A percentile compares a stretch with the other conserved stretches of the same genome.
phyloP scores from a whole-genome alignment of 75 land plant genomes.

The Ceratopteris richardii region DNA sequence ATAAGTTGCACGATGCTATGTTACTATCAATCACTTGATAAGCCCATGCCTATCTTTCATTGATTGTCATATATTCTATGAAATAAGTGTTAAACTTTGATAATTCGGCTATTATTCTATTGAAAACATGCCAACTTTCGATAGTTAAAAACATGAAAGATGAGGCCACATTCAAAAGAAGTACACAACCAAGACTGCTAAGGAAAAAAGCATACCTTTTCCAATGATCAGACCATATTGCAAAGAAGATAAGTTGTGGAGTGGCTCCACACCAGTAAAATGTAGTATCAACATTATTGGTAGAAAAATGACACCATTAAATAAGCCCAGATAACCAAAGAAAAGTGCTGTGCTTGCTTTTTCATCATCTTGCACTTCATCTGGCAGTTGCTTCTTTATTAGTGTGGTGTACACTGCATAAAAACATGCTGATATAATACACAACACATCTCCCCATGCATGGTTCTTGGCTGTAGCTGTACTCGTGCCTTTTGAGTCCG shows the following conservation, averaged over 20 bases:
- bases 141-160: no score
- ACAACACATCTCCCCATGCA: constrained; percentile 63
- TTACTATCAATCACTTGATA: no score
- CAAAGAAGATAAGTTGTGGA: constrained; percentile 43
- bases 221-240: constrained; percentile 75
- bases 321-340: constrained; percentile 79
- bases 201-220: constrained; percentile 53
- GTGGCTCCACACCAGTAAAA: constrained; percentile 69
- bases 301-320: constrained; percentile 36
- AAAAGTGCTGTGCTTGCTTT: constrained; percentile 80
- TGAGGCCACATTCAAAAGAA: background rate
- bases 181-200: no score
- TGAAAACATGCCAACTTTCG: no score
- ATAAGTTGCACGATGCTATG: no score
- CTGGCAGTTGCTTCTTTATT: constrained; percentile 71
- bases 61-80: no score
- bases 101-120: no score
- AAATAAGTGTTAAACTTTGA: no score
- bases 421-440: constrained; percentile 61
- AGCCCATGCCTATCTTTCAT: no score
- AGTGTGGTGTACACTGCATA: constrained; percentile 85
- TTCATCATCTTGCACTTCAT: constrained; percentile 57
- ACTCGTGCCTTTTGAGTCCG: constrained; percentile 40
- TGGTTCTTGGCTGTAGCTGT: constrained; percentile 48
- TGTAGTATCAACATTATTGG: constrained; percentile 55